Percentiles rank a stretch among this genome's conserved stretches.
phyloP scores from a whole-genome alignment of 768 basidiomycete genomes.

The Obba rivulosa region DNA sequence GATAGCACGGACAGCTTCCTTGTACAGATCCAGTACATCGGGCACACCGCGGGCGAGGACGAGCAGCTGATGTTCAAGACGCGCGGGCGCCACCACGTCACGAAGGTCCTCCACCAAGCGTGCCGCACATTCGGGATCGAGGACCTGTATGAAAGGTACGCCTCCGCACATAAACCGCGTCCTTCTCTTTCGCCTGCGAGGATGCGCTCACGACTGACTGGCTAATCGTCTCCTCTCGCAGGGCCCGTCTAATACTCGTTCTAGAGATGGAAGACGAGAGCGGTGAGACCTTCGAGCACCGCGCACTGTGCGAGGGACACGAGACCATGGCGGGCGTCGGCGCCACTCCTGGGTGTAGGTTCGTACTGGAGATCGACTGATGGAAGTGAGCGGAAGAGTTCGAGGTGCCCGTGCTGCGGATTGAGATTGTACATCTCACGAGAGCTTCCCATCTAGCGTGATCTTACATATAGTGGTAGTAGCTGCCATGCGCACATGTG shows the following conservation, averaged over 20 bases:
- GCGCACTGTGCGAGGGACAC: slow-evolving; percentile 7
- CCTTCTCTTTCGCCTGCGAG: neutral
- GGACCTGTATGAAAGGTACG: slow-evolving; percentile 12
- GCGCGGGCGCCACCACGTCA: slow-evolving; percentile 35
- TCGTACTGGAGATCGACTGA: slow-evolving; percentile 11
- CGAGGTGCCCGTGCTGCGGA: no score
- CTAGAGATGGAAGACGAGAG: slow-evolving; percentile 12
- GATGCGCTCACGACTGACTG: neutral
- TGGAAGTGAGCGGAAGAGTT: no score
- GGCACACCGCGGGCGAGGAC: slow-evolving; percentile 7
- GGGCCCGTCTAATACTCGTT: slow-evolving; percentile 9
- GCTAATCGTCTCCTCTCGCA: neutral
- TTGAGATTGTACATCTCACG: no score
- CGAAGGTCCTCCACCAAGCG: slow-evolving; percentile 35
- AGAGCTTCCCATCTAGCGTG: no score
- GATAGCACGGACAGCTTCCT: slow-evolving; percentile 12
- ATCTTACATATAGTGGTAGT: no score
- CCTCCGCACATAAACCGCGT: neutral
- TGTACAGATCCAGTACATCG: slow-evolving; percentile 13
- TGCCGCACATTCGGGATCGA: slow-evolving; percentile 36
- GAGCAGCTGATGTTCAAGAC: slow-evolving; percentile 33
- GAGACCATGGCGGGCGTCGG: slow-evolving; percentile 17
- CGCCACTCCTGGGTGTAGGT: slow-evolving; percentile 10
- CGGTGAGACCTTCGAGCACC: slow-evolving; percentile 7
- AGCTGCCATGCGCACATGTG: no score